Conservation (phyloP, 257 asterid genomes). For the Fraxinus pennsylvanica region DNA sequence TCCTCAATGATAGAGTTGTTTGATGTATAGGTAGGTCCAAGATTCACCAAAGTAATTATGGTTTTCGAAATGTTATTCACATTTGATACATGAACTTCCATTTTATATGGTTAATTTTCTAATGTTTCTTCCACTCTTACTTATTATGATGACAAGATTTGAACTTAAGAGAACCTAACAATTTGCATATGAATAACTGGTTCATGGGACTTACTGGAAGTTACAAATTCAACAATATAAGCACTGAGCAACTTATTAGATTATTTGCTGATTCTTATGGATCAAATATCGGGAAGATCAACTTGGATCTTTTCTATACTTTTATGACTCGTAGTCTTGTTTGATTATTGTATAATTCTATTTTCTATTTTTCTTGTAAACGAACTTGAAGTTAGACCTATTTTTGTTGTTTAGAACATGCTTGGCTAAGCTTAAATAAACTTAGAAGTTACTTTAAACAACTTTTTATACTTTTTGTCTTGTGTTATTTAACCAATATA, state of each 20-base stretch:
- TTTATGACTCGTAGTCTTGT: not conserved
- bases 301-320: not conserved
- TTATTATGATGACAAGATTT: not conserved
- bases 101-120: not conserved
- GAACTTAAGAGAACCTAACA: not conserved
- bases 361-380: not conserved
- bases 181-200: not conserved
- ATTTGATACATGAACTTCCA: not conserved
- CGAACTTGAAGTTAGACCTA: not conserved
- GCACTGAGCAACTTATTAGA: not conserved
- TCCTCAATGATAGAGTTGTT: constrained; percentile 30
- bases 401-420: not conserved
- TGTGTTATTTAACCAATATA: not conserved
- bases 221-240: not conserved
- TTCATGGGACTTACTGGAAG: not conserved
- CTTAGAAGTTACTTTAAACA: not conserved
- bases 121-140: not conserved
- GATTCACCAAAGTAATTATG: not conserved
- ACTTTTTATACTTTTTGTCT: no score
- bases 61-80: not conserved
- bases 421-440: not conserved
- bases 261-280: not conserved
- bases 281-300: not conserved
- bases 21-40: constrained; percentile 6
- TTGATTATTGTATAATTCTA: not conserved